phyloP scores from a whole-genome alignment of 1,284 basidiomycete genomes.

The Gymnopus androsaceus region DNA sequence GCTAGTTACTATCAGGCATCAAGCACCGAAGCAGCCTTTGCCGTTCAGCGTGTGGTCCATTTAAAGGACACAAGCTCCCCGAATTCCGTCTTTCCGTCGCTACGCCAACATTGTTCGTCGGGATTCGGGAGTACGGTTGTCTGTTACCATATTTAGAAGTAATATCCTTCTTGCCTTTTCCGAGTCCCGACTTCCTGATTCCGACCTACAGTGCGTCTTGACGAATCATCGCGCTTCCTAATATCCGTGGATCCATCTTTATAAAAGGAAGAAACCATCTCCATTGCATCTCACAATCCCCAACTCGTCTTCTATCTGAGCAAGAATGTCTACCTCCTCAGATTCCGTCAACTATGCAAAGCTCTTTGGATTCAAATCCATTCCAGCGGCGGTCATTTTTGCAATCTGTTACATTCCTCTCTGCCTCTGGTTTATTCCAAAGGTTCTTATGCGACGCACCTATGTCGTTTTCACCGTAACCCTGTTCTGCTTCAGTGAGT shows the following conservation, averaged over 20 bases:
- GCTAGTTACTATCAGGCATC: no score
- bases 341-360: constrained; percentile 31
- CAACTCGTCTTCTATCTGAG: not conserved
- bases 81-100: no score
- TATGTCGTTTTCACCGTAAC: constrained; percentile 35
- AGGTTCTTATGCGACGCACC: constrained; percentile 30
- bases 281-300: not conserved
- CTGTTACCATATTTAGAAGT: not conserved
- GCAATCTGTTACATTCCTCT: constrained; percentile 36
- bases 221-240: not conserved
- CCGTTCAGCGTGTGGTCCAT: no score
- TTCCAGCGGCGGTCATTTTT: constrained; percentile 39
- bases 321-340: no score
- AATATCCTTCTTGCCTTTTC: no score
- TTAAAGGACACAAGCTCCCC: no score
- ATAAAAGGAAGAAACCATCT: not conserved
- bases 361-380: constrained; percentile 34
- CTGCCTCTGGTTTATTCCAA: constrained; percentile 29
- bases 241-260: not conserved
- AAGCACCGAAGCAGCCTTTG: no score
- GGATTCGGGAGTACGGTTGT: not conserved
- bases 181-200: not conserved
- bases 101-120: no score
- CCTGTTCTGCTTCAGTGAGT: constrained; percentile 24
- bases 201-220: not conserved